Base-by-base conservation (phyloP, 139 green algal species). In the Chlorokybus atmophyticus region DNA sequence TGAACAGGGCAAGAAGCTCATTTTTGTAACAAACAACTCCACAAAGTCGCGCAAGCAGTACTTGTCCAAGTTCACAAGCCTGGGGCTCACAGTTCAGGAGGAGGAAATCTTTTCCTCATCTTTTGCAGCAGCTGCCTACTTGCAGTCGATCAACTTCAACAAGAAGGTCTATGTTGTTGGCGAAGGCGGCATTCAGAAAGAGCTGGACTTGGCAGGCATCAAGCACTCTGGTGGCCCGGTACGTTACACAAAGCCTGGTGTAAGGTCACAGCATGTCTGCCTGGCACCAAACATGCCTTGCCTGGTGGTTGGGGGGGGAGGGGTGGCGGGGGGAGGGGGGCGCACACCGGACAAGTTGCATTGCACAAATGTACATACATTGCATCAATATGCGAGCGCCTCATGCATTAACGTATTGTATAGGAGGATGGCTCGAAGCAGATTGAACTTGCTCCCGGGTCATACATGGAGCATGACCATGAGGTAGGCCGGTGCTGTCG, bases 1-100 rank as follows among this genome's bases (percentile, higher is more conserved):
- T 44, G 42, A 52, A 21, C 57, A 93, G 83, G 91, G 89, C 60
- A 99, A 99, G 82, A 82, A 81, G 56, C 77, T 98, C 6, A 79
- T 97, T 30, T 99, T 99, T 70, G 90, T 99, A 19, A 99, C 92
- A 52, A 99, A 99, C 83, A 99, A 99, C 78, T 91, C 79, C 50
- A 99, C 92, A 57, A 99, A 99, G 78, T 93, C 80, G 2, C 74
- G 92, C 3, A 81, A 82, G 24, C 62, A 77, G 35, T 78, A 79
- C 56, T 26, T 93, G 21, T 87, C 84, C 32, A 99, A 99, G 81
- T 99, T 99, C 74, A 87, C 72, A 0, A 73, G 53, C 29, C 76
- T 99, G 23, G 89, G 89, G 0, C 79, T 99, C 7, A 78, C 85
- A 8, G 75, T 99, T 3, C 76, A 73, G 25, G 44, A 64, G 32